Evolutionary conservation across 1,139 yeast genomes (phyloP).

Genomic region (Kluyveromyces sp.): DNA sequence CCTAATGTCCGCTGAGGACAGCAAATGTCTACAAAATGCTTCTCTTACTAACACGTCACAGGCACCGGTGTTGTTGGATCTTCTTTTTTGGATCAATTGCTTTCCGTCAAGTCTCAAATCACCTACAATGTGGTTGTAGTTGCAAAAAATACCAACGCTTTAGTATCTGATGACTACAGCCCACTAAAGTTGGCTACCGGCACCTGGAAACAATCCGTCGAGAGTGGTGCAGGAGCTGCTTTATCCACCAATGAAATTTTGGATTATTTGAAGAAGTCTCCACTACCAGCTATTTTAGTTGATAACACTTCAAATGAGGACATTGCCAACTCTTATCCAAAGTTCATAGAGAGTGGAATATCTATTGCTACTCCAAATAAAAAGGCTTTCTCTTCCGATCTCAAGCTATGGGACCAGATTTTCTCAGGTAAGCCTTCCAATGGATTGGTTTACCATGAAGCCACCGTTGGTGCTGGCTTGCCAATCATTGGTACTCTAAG

Average conservation of each 20-base stretch:
- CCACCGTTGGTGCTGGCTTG: conserved; percentile 98
- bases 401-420: conserved; percentile 68
- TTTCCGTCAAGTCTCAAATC: conserved; percentile 39
- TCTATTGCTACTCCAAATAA: conserved; percentile 97
- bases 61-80: conserved; percentile 95
- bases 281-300: conserved; percentile 72
- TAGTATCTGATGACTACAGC: conserved; percentile 58
- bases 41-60: conserved; percentile 12
- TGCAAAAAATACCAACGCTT: conserved; percentile 66
- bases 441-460: conserved; percentile 91
- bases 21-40: background rate
- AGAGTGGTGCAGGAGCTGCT: conserved; percentile 45
- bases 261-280: conserved; percentile 55
- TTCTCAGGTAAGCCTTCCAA: conserved; percentile 46
- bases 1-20: background rate
- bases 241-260: conserved; percentile 53
- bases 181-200: conserved; percentile 54
- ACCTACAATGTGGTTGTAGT: conserved; percentile 72
- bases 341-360: conserved; percentile 66
- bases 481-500: conserved; percentile 85
- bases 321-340: conserved; percentile 71
- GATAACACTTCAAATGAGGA: conserved; percentile 87
- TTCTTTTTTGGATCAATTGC: conserved; percentile 74
- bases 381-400: conserved; percentile 87
- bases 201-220: conserved; percentile 43